Evolutionary conservation across 441 rosid genomes (phyloP), one percentile per base, ranked within the genome.

Genomic region (Bruguiera hainesii): DNA sequence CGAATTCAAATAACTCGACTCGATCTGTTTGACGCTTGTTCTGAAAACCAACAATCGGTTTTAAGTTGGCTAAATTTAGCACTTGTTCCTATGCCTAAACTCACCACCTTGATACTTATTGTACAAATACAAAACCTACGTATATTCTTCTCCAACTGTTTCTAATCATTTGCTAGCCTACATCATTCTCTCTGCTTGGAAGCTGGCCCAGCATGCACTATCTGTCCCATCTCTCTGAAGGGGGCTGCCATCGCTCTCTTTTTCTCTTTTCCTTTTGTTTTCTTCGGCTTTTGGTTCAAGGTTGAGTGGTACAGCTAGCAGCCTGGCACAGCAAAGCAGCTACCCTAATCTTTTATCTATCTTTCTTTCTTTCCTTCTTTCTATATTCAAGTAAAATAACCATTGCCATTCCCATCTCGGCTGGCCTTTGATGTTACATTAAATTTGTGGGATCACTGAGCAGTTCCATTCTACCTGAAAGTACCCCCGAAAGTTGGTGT

Each of bases 401-500:
- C 64, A 67, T 69, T 67, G 48, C 48, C 48, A 11, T 42, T 9
- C 57, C 58, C 58, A 31, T 28, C 67, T 72, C 25, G 61, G 29
- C 75, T 48, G 79, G 28, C 39, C 16, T 53, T 42, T 64, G 68
- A 66, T 35, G 51, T 56, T 55, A 39, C 56, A 65, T 25, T 55
- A 60, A 53, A 23, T n/a, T 37, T 16, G 56, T 50, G n/a, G 3
- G 28, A 48, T 26, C 51, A 9, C 16, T 21, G 1, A 19, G n/a
- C 8, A 2, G 59, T 30, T 19, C 59, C 16, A 35, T 30, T 74
- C 76, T 85, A 94, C 82, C 97, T 83, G 89, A 82, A 94, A 75
- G 96, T 84, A 67, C 94, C 97, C 67, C 99, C 98, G 69, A 87
- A 90, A 57, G 98, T 87, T 63, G 98, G 96, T 63, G 90, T 89